Conservation (phyloP, 257 asterid species). For the Solanum bukasovii region DNA sequence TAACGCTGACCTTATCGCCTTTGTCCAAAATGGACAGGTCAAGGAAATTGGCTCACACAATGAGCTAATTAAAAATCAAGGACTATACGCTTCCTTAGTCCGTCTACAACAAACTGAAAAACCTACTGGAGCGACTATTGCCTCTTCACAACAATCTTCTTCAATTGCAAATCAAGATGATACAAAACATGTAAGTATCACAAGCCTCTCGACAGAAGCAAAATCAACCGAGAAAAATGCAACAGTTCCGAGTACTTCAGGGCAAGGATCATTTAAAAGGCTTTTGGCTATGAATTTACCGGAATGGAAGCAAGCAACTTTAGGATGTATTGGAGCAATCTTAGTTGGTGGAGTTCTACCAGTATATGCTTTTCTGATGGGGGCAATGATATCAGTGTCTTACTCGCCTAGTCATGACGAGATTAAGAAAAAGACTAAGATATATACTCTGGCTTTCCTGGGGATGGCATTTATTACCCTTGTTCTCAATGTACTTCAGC, state of each 20-base stretch:
- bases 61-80: constrained; percentile 25
- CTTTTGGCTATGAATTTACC: constrained; percentile 72
- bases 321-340: constrained; percentile 52
- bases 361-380: constrained; percentile 53
- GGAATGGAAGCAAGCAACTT: constrained; percentile 72
- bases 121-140: not conserved
- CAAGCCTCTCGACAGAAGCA: no score
- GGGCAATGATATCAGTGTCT: constrained; percentile 59
- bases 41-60: constrained; percentile 58
- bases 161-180: not conserved
- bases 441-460: constrained; percentile 22
- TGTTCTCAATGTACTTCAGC: constrained; percentile 50
- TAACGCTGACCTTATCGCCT: constrained; percentile 62
- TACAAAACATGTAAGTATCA: no score
- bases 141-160: not conserved
- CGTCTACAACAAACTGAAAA: constrained; percentile 52
- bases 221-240: no score
- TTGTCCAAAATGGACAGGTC: constrained; percentile 62
- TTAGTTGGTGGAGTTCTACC: constrained; percentile 81
- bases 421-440: constrained; percentile 45
- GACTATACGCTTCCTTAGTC: constrained; percentile 50
- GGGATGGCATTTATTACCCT: constrained; percentile 62
- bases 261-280: constrained; percentile 52
- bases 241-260: not conserved
- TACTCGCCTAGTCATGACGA: constrained; percentile 37